Conservation (phyloP, 2,329 filamentous ascomycete genomes). For the Thielaviopsis ethacetica region DNA sequence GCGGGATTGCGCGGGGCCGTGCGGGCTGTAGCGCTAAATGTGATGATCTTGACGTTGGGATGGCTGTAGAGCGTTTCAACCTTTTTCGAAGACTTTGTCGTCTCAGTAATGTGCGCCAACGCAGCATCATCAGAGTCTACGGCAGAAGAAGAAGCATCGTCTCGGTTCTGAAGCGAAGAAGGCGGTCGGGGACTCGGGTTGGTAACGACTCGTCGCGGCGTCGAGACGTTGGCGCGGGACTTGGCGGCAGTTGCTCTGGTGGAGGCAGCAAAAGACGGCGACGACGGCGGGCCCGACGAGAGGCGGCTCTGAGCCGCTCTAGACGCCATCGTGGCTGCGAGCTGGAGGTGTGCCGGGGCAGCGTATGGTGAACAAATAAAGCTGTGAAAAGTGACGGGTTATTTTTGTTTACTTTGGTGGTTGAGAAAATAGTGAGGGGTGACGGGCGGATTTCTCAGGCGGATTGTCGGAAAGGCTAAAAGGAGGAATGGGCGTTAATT, state of each 20-base stretch:
- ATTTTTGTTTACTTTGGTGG: background rate
- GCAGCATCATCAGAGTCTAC: background rate
- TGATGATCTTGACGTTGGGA: slow-evolving; percentile 51
- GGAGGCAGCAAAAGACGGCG: slow-evolving; percentile 9
- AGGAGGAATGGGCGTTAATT: background rate
- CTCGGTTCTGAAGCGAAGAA: background rate
- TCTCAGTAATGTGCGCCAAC: background rate
- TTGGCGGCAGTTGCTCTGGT: slow-evolving; percentile 8
- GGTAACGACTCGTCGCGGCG: slow-evolving; percentile 9
- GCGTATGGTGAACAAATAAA: background rate
- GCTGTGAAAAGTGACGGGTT: background rate
- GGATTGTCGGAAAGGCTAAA: background rate
- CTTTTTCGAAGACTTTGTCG: slow-evolving; percentile 7
- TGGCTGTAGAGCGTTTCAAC: slow-evolving; percentile 64
- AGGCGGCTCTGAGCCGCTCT: slow-evolving; percentile 8
- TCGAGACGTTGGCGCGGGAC: slow-evolving; percentile 4
- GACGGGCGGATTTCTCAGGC: background rate
- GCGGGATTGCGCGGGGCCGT: slow-evolving; percentile 16
- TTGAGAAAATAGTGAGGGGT: background rate
- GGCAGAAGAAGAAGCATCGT: slow-evolving; percentile 7
- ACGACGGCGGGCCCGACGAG: slow-evolving; percentile 3
- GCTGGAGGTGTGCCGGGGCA: background rate
- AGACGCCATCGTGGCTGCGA: slow-evolving; percentile 3
- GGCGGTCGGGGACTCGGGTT: slow-evolving; percentile 8
- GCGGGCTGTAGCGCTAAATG: slow-evolving; percentile 29